These are phyloP conservation scores for Botrytis fragariae DNA, from an alignment of 2,329 filamentous ascomycete species.

Conservation along the genomic window DNA sequence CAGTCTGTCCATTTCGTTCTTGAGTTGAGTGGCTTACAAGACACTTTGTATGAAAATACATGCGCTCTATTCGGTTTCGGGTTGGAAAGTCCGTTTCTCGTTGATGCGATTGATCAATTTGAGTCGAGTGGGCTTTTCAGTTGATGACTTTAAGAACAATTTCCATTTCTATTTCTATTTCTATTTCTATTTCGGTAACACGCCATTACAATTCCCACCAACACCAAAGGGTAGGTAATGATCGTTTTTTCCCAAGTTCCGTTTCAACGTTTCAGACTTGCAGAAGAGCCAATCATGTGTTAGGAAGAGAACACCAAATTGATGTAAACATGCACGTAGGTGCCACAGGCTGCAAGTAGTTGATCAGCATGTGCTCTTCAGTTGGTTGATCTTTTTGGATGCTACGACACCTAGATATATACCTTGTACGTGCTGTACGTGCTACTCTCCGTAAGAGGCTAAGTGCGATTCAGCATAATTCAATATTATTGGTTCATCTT, in stretches of 20 bases:
- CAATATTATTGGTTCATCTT: background rate
- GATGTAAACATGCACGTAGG: background rate
- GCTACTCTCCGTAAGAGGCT: background rate
- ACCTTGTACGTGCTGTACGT: background rate
- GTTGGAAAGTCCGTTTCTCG: background rate
- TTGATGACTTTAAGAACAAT: background rate
- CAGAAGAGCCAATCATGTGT: slow-evolving; percentile 3
- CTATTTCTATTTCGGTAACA: slow-evolving; percentile 3
- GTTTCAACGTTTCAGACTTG: slow-evolving; percentile 11
- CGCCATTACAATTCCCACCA: slow-evolving; percentile 3
- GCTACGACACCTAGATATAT: background rate
- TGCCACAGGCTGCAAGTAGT: background rate
- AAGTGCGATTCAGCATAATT: background rate
- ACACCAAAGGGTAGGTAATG: background rate
- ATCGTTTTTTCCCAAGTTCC: slow-evolving; percentile 3
- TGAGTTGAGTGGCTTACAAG: background rate
- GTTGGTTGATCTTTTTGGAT: background rate
- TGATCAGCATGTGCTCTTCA: slow-evolving; percentile 13
- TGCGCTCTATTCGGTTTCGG: background rate
- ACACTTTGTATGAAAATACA: background rate
- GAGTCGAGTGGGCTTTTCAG: background rate
- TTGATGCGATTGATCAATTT: background rate
- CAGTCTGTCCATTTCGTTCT: background rate
- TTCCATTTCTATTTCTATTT: background rate
- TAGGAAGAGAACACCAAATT: too few species aligned